These are phyloP conservation scores for Mariannaea sp. DNA, from an alignment of 2,329 filamentous ascomycete genomes.

Conservation along the genomic window DNA sequence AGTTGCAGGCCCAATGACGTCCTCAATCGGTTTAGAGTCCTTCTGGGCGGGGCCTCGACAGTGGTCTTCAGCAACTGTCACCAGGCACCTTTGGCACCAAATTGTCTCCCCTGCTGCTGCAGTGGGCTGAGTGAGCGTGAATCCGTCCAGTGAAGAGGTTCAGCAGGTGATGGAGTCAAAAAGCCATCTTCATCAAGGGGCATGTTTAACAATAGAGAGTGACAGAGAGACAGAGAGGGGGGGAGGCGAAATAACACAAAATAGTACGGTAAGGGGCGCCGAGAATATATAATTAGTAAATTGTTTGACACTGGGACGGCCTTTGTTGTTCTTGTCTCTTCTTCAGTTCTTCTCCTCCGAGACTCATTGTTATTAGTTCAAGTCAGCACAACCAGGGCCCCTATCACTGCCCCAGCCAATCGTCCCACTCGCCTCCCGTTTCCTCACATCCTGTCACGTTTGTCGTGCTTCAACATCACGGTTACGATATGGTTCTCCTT, in stretches of 20 bases:
- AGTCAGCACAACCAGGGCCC: not conserved
- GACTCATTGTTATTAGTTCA: not conserved
- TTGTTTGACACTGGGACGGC: not conserved
- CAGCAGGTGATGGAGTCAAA: too few relatives aligned
- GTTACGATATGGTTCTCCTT: slow-evolving; percentile 3
- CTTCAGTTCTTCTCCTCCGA: not conserved
- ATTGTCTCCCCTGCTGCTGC: slow-evolving; percentile 3
- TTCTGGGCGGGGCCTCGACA: not conserved
- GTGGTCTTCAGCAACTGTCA: slow-evolving; percentile 6
- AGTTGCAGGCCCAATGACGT: slow-evolving; percentile 5
- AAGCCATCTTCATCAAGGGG: too few relatives aligned
- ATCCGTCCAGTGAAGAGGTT: too few relatives aligned
- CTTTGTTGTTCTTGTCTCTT: not conserved
- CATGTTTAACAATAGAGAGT: too few relatives aligned
- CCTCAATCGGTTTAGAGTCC: slow-evolving; percentile 2
- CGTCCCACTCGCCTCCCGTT: slow-evolving; percentile 13
- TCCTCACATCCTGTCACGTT: not conserved
- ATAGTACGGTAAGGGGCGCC: too few relatives aligned
- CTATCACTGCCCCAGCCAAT: not conserved
- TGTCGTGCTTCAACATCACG: not conserved
- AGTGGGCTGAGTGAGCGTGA: slow-evolving; percentile 6
- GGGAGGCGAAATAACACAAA: too few relatives aligned
- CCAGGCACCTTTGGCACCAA: slow-evolving; percentile 7
- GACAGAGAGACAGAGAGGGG: too few relatives aligned
- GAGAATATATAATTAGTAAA: too few relatives aligned